Base-by-base conservation (phyloP, 192 early-diverging fungal genomes). In the Backusella liffmaniae region DNA sequence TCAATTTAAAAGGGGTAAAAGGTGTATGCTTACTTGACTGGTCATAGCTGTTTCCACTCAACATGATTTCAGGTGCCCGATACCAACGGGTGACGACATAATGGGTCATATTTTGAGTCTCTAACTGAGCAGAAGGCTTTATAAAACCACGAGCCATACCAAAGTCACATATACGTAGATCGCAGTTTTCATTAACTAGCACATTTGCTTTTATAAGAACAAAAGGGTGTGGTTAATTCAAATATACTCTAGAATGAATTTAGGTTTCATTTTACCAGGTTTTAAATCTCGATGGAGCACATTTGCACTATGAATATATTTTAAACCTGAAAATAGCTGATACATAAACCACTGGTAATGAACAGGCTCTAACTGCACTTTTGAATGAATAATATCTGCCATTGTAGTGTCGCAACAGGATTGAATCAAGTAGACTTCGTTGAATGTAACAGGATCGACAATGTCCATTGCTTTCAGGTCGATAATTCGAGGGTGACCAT, bases 11-110 rank as follows among this genome's bases (percentile, higher is more conserved):
- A 44, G 12, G 15, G 12, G 15, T 44, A 5, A 16, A 44, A 49
- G 16, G 46, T 32, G 9, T 9, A 49, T n/a, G 67, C 83, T 71
- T 77, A 82, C 85, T 97, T 26, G 96, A 94, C 90, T 98, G 97
- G 73, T 93, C 96, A 81, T 98, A 98, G 70, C 85, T 90, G 69
- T 92, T 88, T 79, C 93, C 93, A 62, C 93, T 94, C 29, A 98
- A 83, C 92, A 98, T 94, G 71, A 98, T 93, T 79, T 98, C 96
- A 18, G 96, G 96, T 1, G 96, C 94, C 21, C 96, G 90, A 85
- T 97, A 98, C 95, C 95, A 98, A 76, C 96, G 83, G 36, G 96
- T 98, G 13, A 96, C 96, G 30, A 98, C 96, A 77, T 98, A 98
- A 80, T 97, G 94, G 7, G 96, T 98, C 93, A 97, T 96, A 15